Base-by-base conservation (phyloP, 441 rosid genomes). In the Flueggea neowawraea region DNA sequence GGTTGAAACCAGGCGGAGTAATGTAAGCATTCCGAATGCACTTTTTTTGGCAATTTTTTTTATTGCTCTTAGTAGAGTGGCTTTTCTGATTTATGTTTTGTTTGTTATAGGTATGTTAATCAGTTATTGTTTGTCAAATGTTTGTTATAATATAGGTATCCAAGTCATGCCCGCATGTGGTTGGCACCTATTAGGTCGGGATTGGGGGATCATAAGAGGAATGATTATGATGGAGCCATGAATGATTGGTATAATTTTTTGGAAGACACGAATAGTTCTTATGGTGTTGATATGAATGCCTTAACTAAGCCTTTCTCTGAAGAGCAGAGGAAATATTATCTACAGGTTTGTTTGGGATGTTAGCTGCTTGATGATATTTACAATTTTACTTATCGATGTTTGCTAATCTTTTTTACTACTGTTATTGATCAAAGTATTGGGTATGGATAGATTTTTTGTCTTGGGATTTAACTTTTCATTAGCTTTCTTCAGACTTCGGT, bases 91-190 rank as follows among this genome's bases (percentile, higher is more conserved):
- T 17, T 5, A 50, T 15, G 15, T 16, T 10, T 47, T 8, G 12
- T 45, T 45, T 57, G 10, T 47, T 22, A 6, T 16, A 16, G 8
- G 12, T 39, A 50, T 48, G 13, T 12, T 43, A 31, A 9, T 12
- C 39, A 44, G 36, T 4, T 33, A 4, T 8, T 61, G 52, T 22
- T 57, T 52, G 10, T 8, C 17, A 51, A 28, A 47, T 52, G 31
- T 6, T 31, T 31, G 48, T 36, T 7, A 36, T 73, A 62, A 56
- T 45, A 55, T 70, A 94, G 99, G 97, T 94, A 94, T 82, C 97
- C 99, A 48, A 94, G 99, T 70, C 99, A 94, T 86, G 97, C 99
- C 57, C 96, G 94, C 57, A 88, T 91, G 94, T 91, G 99, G 99
- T 68, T 94, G 62, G 96, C 92, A 51, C 97, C 99, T 41, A 76